A percentile compares a stretch with the other conserved stretches of the same genome.
These are phyloP conservation scores for Lotmaria passim DNA, from an alignment of 208 protist genomes.

Conservation along the genomic window DNA sequence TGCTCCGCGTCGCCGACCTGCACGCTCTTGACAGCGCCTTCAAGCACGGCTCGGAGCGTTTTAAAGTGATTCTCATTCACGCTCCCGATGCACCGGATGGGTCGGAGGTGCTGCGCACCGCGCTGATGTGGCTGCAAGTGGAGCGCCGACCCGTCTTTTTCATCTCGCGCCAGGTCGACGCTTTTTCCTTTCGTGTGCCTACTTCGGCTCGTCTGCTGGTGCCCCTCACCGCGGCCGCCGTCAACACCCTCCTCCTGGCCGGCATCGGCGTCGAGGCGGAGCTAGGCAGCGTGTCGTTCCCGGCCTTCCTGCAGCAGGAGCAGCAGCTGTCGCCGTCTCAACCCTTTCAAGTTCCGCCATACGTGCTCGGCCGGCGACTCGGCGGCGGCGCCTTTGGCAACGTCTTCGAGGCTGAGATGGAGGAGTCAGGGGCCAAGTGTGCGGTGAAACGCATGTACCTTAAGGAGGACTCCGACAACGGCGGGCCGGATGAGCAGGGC, in stretches of 20 bases:
- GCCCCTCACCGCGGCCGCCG: slow-evolving; percentile 46
- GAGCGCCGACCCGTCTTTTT: slow-evolving; percentile 68
- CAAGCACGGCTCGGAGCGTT: slow-evolving; percentile 52
- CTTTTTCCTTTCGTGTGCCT: slow-evolving; percentile 41
- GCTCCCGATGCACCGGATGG: slow-evolving; percentile 50
- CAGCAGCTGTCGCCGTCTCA: slow-evolving; percentile 24
- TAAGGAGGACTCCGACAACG: slow-evolving; percentile 47
- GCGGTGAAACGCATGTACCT: slow-evolving; percentile 89
- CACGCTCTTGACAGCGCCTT: slow-evolving; percentile 48
- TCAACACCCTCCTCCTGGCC: slow-evolving; percentile 52
- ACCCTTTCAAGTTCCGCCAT: slow-evolving; percentile 58
- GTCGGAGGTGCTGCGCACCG: slow-evolving; percentile 30
- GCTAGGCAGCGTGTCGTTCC: slow-evolving; percentile 30
- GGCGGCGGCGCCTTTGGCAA: slow-evolving; percentile 82
- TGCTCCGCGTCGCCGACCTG: slow-evolving; percentile 44
- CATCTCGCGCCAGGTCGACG: slow-evolving; percentile 31
- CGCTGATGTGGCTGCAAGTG: slow-evolving; percentile 52
- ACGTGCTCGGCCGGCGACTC: slow-evolving; percentile 76
- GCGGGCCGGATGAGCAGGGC: slow-evolving; percentile 20
- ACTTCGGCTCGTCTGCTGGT: slow-evolving; percentile 37
- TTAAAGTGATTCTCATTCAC: slow-evolving; percentile 74
- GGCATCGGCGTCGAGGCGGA: slow-evolving; percentile 60
- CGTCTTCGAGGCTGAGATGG: slow-evolving; percentile 88
- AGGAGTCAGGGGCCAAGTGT: slow-evolving; percentile 59
- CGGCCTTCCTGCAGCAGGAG: slow-evolving; percentile 12